A percentile compares a stretch with the other conserved stretches of the same genome.
Evolutionary conservation across 208 protist species (phyloP).

Genomic region (Wallacemonas collosoma): DNA sequence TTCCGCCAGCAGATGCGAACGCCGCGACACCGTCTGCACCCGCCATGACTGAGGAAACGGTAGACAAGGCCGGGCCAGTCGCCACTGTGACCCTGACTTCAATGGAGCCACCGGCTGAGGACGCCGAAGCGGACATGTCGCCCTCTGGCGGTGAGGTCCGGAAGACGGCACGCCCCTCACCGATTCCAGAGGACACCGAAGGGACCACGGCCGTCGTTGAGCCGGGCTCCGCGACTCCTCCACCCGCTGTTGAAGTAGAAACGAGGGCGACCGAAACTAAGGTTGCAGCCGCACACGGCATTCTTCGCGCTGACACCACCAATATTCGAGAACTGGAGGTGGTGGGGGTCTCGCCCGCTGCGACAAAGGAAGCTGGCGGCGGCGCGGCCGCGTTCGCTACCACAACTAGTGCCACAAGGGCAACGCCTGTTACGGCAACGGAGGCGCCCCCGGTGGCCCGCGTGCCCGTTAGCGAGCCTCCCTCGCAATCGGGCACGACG

Average conservation of each 20-base stretch:
- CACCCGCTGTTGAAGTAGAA: conserved; percentile 1
- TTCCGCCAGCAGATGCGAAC: no score
- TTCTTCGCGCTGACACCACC: neutral
- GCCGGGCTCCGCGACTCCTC: neutral
- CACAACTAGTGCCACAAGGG: neutral
- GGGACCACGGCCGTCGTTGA: neutral
- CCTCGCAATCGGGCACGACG: neutral
- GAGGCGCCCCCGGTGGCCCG: neutral
- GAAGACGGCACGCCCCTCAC: conserved; percentile 8
- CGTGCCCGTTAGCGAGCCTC: neutral
- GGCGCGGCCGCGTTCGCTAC: neutral
- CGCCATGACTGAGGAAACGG: neutral
- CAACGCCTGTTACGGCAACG: neutral
- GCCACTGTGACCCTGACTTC: conserved; percentile 8
- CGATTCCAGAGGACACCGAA: neutral
- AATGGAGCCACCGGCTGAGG: neutral
- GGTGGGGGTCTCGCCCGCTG: neutral
- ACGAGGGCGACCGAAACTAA: neutral
- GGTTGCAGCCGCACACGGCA: neutral
- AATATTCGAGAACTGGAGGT: neutral
- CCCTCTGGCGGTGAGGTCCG: neutral
- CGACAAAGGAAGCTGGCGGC: neutral
- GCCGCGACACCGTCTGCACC: neutral
- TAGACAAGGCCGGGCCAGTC: neutral
- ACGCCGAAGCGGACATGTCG: neutral